Evolutionary conservation across 345 rosid genomes (phyloP).

Genomic region (Noccaea caerulescens): DNA sequence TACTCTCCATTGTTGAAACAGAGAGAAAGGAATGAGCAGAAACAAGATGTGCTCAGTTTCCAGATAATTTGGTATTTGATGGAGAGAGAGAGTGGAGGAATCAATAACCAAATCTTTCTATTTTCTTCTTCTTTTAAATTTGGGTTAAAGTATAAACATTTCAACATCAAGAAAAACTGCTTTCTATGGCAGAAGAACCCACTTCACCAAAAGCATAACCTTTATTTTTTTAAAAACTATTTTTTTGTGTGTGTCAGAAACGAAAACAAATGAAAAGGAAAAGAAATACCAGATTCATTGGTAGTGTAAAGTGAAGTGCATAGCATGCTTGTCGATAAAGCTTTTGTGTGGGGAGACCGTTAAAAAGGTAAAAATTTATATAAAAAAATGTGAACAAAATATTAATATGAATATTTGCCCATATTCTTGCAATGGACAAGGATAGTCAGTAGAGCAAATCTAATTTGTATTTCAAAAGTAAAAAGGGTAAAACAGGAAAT

Average conservation of each 20-base stretch:
- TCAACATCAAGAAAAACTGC: slow-evolving; percentile 49
- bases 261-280: neutral
- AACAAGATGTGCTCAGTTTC: slow-evolving; percentile 44
- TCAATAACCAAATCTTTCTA: slow-evolving; percentile 21
- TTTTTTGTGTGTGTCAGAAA: slow-evolving; percentile 51
- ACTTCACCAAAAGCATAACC: slow-evolving; percentile 49
- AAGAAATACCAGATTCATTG: slow-evolving; percentile 43
- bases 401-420: slow-evolving; percentile 24
- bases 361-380: slow-evolving; percentile 45
- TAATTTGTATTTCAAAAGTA: neutral
- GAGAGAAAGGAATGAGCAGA: slow-evolving; percentile 45
- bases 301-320: slow-evolving; percentile 51
- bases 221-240: slow-evolving; percentile 8
- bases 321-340: slow-evolving; percentile 66
- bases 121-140: slow-evolving; percentile 33
- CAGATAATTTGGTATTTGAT: slow-evolving; percentile 41
- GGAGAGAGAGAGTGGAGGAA: slow-evolving; percentile 21
- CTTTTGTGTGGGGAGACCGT: slow-evolving; percentile 44
- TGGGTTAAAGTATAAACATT: slow-evolving; percentile 44
- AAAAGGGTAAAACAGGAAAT: slow-evolving; percentile 39
- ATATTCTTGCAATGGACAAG: slow-evolving; percentile 40
- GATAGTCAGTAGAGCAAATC: slow-evolving; percentile 37
- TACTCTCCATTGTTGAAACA: slow-evolving; percentile 38
- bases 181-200: slow-evolving; percentile 58
- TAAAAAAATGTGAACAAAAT: neutral